Conservation (phyloP, 164 flowering plant species). For the Litsea cubeba region DNA sequence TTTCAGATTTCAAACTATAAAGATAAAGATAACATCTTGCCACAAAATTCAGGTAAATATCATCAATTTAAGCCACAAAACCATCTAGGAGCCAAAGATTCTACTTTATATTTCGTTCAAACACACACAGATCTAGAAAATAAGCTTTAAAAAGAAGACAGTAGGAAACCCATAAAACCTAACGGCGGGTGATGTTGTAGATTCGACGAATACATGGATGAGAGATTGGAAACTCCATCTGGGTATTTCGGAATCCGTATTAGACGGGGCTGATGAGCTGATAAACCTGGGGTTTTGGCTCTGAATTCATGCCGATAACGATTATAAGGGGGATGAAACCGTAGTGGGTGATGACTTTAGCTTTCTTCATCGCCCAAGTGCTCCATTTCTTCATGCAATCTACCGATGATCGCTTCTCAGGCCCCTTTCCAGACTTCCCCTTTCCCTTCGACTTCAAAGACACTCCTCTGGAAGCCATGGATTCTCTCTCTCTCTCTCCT, state of each 20-base stretch:
- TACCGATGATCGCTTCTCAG: slow-evolving; percentile 27
- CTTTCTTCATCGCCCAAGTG: slow-evolving; percentile 69
- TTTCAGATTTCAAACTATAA: neutral
- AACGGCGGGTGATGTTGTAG: neutral
- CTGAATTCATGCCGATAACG: slow-evolving; percentile 80
- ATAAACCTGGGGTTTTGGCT: slow-evolving; percentile 63
- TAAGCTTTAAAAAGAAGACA: neutral
- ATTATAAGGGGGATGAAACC: slow-evolving; percentile 79
- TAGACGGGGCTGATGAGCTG: slow-evolving; percentile 68
- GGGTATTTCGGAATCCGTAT: slow-evolving; percentile 7
- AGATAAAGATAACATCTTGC: neutral
- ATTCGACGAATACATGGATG: neutral
- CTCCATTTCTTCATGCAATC: slow-evolving; percentile 66
- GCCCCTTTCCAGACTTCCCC: slow-evolving; percentile 28
- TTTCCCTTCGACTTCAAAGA: slow-evolving; percentile 41
- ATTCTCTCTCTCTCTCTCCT: neutral
- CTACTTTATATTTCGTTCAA: neutral
- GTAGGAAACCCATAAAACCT: neutral
- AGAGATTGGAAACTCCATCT: neutral
- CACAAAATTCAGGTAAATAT: neutral
- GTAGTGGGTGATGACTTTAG: slow-evolving; percentile 72
- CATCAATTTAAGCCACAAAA: neutral
- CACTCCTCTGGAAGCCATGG: slow-evolving; percentile 46
- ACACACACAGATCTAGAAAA: neutral
- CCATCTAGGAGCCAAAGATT: slow-evolving; percentile 1